Evolutionary conservation across 2,329 filamentous ascomycete species (phyloP).

Genomic region (Fusarium concolor): DNA sequence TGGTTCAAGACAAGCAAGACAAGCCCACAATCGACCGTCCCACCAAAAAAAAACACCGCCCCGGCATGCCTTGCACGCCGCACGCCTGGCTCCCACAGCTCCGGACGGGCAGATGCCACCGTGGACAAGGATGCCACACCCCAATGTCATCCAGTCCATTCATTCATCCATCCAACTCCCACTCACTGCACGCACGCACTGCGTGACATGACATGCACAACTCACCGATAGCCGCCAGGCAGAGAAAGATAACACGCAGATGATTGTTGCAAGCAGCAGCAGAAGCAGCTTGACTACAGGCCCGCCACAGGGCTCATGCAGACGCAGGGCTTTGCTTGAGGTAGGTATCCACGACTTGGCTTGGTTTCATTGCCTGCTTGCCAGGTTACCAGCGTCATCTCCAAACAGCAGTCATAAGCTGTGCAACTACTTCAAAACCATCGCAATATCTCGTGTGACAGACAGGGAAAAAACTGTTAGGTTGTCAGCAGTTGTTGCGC

Average conservation of each 20-base stretch:
- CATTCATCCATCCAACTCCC: constrained; percentile 23
- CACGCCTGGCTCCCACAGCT: constrained; percentile 38
- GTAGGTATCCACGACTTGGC: constrained; percentile 1
- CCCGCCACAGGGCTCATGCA: background rate
- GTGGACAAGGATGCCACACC: constrained; percentile 36
- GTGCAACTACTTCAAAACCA: constrained; percentile 29
- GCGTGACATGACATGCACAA: constrained; percentile 46
- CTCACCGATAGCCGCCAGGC: constrained; percentile 35
- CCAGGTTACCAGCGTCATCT: constrained; percentile 40
- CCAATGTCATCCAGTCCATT: constrained; percentile 31
- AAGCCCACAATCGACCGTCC: constrained; percentile 33
- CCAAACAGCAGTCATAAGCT: constrained; percentile 28
- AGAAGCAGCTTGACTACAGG: background rate
- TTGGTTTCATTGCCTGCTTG: constrained; percentile 22
- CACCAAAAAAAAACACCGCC: constrained; percentile 46
- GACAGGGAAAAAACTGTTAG: constrained; percentile 1
- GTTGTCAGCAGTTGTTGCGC: constrained; percentile 1
- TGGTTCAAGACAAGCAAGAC: constrained; percentile 34
- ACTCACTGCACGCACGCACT: constrained; percentile 40
- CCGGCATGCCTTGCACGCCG: constrained; percentile 35
- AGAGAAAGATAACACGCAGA: constrained; percentile 24
- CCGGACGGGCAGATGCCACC: constrained; percentile 43
- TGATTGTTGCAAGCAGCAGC: constrained; percentile 4
- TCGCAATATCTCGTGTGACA: constrained; percentile 20
- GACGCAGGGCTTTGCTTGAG: constrained; percentile 2